Base-by-base conservation (phyloP, 2,329 filamentous ascomycete genomes). In the Thermomyces lanuginosus region DNA sequence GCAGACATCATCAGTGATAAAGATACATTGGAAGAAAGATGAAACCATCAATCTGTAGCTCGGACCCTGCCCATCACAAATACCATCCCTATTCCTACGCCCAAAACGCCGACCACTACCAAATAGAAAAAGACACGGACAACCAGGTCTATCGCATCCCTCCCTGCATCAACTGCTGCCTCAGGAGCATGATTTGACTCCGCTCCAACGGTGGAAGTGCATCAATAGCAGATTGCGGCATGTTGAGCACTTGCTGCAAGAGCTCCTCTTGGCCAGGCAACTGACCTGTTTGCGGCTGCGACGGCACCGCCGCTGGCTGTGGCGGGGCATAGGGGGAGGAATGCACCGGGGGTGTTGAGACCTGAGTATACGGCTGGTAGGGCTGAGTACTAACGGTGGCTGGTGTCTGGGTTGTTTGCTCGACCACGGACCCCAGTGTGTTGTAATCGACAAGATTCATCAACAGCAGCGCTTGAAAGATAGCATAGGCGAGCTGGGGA, bases 401-500 rank as follows among this genome's bases (percentile, higher is more conserved):
- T 6, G 48, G 45, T 6, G 56, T 53, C 34, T 60, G 56, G 6
- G 49, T 56, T 36, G 50, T 58, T 49, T 57, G 62, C 44, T 91
- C 79, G 28, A 93, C 66, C 16, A 95, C 80, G 4, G 77, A 75
- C 36, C 76, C 69, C 29, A 95, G 73, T 3, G 83, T 74, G 41
- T 75, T 74, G 8, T 81, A 78, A 31, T 89, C 86, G 30, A 95
- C 82, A 6, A 95, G 72, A 23, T 83, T 82, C 70, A 95, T 89
- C 19, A 93, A 70, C 2, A 95, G 69, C 6, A 95, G 67, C 13
- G 84, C 79, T 55, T 95, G 86, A 58, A 95, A 95, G 38, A 95
- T 77, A 31, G 89, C 89, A 44, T 92, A 95, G 4, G 81, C 73
- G 22, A 98, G 72, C 55, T 98, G 89, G 0, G 89, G 89, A 1